Conservation (phyloP, 331 rosid genomes). For the Erythrophleum ivorense region DNA sequence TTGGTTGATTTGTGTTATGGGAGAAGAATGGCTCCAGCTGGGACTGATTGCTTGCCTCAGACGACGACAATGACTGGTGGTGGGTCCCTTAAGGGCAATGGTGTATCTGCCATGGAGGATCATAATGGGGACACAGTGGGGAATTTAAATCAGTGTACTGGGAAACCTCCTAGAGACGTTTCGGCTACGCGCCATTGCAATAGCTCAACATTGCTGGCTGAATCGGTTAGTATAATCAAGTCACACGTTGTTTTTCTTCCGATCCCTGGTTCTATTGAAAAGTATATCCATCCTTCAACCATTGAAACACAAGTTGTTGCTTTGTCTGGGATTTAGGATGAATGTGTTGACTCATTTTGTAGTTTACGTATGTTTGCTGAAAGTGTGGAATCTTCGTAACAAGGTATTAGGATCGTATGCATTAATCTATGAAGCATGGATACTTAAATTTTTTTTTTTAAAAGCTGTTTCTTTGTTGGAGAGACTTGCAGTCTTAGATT, state of each 20-base stretch:
- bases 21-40: slow-evolving; percentile 49
- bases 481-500: no score
- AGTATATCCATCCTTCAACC: no score
- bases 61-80: slow-evolving; percentile 31
- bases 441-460: no score
- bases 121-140: slow-evolving; percentile 51
- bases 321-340: no score
- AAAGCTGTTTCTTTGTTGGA: no score
- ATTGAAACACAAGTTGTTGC: no score
- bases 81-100: slow-evolving; percentile 22
- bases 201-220: slow-evolving; percentile 60
- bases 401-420: no score
- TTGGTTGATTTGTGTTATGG: slow-evolving; percentile 30
- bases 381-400: no score
- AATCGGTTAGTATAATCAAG: slow-evolving; percentile 52
- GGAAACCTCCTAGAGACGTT: slow-evolving; percentile 69
- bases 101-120: slow-evolving; percentile 56
- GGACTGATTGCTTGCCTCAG: slow-evolving; percentile 46
- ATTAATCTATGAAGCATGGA: no score
- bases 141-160: slow-evolving; percentile 42
- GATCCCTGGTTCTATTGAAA: no score
- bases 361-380: no score
- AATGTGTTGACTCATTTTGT: no score
- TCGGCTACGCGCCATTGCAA: slow-evolving; percentile 57
- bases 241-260: neutral